Evolutionary conservation across 352 stramenopile genomes (phyloP), one percentile per base, ranked within the genome.

Genomic region (Poterioochromonas sp.): DNA sequence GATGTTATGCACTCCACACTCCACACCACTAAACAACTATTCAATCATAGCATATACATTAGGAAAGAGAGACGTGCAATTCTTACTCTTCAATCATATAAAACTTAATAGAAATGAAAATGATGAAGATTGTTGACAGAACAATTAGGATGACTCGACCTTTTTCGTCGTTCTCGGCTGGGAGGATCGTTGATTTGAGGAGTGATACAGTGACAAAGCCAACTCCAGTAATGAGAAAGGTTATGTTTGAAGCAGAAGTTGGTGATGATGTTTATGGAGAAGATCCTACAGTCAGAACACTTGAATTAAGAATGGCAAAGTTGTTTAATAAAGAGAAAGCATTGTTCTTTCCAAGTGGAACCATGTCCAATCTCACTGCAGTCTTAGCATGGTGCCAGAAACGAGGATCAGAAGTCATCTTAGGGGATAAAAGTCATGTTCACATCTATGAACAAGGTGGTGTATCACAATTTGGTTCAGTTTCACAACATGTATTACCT

Each of bases 301-400:
- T 99, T 34, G 90, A 99, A 85, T 81, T 84, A 76, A 88, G 91
- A 64, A 90, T 90, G 20, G 94, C 95, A 12, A 85, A 93, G 69
- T 82, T 97, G 65, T 90, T 98, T 43, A 92, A 92, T 80, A 98
- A 98, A 81, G 85, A 95, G 78, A 85, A 87, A 18, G 93, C 89
- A 70, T 87, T 99, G 40, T 99, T 95, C 82, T 88, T 98, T 78
- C 95, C 95, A 15, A 97, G 93, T 79, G 94, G 94, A 18, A 98
- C 95, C n/a, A 98, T 98, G 95, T 89, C 86, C 43, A 99, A 99
- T 86, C 84, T 99, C 32, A 94, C 96, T 51, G 92, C 93, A 18
- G 86, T 98, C 3, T 88, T 95, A 53, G 84, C 86, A 54, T 94
- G 98, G 85, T 98, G 94, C 84, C 83, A 92, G 73, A 90, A 82